These are phyloP conservation scores for Strigomonas culicis DNA, from an alignment of 208 protist species.

Conservation along the genomic window DNA sequence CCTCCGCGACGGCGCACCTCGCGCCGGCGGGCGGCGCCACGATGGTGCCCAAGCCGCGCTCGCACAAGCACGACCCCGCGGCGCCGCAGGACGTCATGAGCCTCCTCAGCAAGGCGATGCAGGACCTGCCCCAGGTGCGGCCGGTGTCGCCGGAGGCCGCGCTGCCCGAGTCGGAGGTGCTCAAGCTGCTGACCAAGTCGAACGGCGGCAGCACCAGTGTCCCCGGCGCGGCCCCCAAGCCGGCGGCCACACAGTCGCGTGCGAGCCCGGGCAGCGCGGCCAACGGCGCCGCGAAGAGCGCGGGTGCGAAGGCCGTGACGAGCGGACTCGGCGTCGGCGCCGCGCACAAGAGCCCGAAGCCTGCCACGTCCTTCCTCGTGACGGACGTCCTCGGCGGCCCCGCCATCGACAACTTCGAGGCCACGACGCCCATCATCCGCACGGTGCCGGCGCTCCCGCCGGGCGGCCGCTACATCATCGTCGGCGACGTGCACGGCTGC, in stretches of 20 bases:
- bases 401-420: constrained; percentile 58
- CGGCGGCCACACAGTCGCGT: not conserved
- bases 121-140: too few relatives aligned
- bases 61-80: not conserved
- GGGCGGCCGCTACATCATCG: constrained; percentile 72
- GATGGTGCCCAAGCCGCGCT: not conserved
- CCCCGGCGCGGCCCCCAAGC: not conserved
- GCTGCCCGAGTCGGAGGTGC: not conserved
- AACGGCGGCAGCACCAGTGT: not conserved
- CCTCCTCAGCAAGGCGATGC: not conserved
- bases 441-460: constrained; percentile 32
- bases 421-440: constrained; percentile 60
- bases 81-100: not conserved
- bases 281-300: constrained; percentile 7
- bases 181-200: not conserved
- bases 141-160: not conserved
- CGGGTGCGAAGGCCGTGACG: not conserved
- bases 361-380: not conserved
- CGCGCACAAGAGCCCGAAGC: constrained; percentile 16
- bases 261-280: constrained; percentile 13
- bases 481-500: constrained; percentile 91
- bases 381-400: constrained; percentile 6
- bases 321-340: constrained; percentile 4
- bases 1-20: not conserved
- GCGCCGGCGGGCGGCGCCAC: too few relatives aligned